Percentiles rank a stretch among this genome's conserved stretches.
phyloP scores from a whole-genome alignment of 257 asterid genomes.

The Pogostemon cablin region DNA sequence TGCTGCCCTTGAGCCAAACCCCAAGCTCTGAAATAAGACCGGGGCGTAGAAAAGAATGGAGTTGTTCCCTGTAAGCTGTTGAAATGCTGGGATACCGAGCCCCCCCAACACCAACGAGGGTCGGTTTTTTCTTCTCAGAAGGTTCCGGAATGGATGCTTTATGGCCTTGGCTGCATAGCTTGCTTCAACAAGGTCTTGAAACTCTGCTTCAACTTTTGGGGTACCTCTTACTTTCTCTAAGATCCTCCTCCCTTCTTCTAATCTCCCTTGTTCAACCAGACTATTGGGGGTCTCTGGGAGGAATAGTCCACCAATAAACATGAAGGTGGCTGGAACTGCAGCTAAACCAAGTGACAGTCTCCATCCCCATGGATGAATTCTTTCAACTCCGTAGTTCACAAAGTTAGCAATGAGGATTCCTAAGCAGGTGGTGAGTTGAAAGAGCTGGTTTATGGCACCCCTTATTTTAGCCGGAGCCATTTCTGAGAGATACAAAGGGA shows the following conservation, averaged over 20 bases:
- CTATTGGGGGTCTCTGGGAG: conserved; percentile 85
- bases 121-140: conserved; percentile 53
- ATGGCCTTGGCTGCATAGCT: conserved; percentile 62
- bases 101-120: conserved; percentile 71
- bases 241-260: conserved; percentile 54
- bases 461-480: conserved; percentile 81
- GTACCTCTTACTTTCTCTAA: conserved; percentile 73
- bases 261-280: conserved; percentile 65
- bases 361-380: conserved; percentile 83
- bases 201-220: conserved; percentile 64
- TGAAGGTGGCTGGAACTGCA: conserved; percentile 60
- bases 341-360: conserved; percentile 74
- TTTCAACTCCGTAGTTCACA: conserved; percentile 55
- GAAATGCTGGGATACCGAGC: conserved; percentile 72
- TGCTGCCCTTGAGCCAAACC: conserved; percentile 67
- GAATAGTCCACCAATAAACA: conserved; percentile 68
- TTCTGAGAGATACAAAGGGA: conserved; percentile 78
- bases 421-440: conserved; percentile 67
- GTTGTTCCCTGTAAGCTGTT: conserved; percentile 75
- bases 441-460: conserved; percentile 71
- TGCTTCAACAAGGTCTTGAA: conserved; percentile 68
- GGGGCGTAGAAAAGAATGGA: conserved; percentile 84
- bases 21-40: conserved; percentile 75
- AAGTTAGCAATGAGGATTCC: conserved; percentile 70
- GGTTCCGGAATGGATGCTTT: conserved; percentile 64